Evolutionary conservation across 2,329 filamentous ascomycete species (phyloP), one percentile per base, ranked within the genome.

Genomic region (Beauveria bassiana): DNA sequence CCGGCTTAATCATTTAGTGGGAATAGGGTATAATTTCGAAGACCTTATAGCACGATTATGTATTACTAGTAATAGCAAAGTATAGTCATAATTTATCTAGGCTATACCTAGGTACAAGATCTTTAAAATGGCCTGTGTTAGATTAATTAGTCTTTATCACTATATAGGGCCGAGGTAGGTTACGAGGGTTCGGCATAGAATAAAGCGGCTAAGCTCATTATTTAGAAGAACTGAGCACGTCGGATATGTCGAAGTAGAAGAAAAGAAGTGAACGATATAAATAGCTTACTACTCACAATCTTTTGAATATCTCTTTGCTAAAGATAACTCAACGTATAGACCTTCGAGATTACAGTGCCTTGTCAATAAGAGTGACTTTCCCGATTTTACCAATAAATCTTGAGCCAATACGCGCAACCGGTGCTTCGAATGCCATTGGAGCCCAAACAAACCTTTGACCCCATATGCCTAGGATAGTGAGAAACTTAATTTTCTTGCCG

Each of bases 401-500:
- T 8, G 26, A 26, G 4, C 59, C 59, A 51, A 61, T 61, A 3
- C 50, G 26, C 28, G 51, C 26, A 2, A 56, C 18, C 10, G 59
- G 59, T 24, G 59, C 52, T 22, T 56, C 52, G 16, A 57, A 56
- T 16, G 52, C 59, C 51, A 61, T 56, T 7, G 51, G 59, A 14
- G 50, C 59, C 52, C 59, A 56, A 18, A 50, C 20, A 20, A 26
- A 56, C 22, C 38, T 6, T n/a, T 43, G 26, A 10, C 53, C 53
- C 53, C 53, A 56, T 22, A 56, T 46, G 26, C 53, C 53, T 6
- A 56, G 22, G 26, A 56, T 40, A 7, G 53, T 56, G 18, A 55
- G 42, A 26, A 51, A 57, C 52, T 55, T 45, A 28, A 61, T 57
- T 26, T 12, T 53, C 14, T 26, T 34, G 10, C 38, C 20, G 22